Conservation (phyloP, 441 rosid genomes). For the Daphne laureola region DNA sequence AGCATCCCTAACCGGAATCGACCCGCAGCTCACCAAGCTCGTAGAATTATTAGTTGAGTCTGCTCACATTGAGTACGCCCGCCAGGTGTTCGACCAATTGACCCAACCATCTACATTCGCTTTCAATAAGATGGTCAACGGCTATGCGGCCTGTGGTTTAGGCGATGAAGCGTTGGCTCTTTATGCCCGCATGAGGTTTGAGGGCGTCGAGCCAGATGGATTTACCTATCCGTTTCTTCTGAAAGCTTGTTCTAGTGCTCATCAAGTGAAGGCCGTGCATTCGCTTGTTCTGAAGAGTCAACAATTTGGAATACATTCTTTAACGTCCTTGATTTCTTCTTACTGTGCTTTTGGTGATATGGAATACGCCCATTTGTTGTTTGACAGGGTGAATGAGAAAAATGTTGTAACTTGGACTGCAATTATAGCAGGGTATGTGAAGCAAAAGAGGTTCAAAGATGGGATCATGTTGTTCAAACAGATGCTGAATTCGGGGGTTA, state of each 20-base stretch:
- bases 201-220: constrained; percentile 17
- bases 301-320: constrained; percentile 13
- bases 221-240: constrained; percentile 23
- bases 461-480: constrained; percentile 19
- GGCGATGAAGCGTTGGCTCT: constrained; percentile 14
- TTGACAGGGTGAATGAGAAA: constrained; percentile 23
- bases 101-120: constrained; percentile 16
- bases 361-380: constrained; percentile 21
- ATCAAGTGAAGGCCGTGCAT: constrained; percentile 20
- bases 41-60: constrained; percentile 13
- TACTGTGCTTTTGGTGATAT: constrained; percentile 17
- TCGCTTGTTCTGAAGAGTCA: constrained; percentile 16
- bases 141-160: constrained; percentile 13
- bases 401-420: constrained; percentile 29
- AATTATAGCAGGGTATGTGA: constrained; percentile 20
- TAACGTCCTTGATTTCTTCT: constrained; percentile 18
- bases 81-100: constrained; percentile 14
- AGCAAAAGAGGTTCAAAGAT: constrained; percentile 14
- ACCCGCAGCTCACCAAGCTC: constrained; percentile 17
- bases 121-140: constrained; percentile 19
- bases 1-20: background rate
- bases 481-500: constrained; percentile 21
- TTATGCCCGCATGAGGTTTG: constrained; percentile 16
- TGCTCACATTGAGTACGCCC: constrained; percentile 11
- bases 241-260: constrained; percentile 16